Conservation (phyloP, 257 asterid species). For the Petunia axillaris region DNA sequence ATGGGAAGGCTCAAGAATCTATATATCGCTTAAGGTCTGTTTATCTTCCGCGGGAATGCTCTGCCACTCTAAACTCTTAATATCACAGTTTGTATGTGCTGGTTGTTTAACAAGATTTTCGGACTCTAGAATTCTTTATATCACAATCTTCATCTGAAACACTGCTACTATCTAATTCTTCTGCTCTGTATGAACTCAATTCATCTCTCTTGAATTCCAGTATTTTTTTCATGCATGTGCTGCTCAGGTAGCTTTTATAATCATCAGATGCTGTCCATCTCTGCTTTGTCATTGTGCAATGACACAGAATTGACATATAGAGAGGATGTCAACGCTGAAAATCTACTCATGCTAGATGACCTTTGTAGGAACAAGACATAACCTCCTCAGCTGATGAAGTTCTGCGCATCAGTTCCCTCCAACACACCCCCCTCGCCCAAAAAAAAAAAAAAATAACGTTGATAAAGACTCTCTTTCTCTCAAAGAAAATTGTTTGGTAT, state of each 20-base stretch:
- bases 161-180: not conserved
- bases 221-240: slow-evolving; percentile 5
- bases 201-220: not conserved
- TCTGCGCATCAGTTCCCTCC: not conserved
- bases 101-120: not conserved
- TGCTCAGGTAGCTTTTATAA: slow-evolving; percentile 11
- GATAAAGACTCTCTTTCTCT: not conserved
- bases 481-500: not conserved
- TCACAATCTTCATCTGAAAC: slow-evolving; percentile 3
- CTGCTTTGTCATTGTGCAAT: slow-evolving; percentile 2
- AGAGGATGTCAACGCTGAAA: not conserved
- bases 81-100: not conserved
- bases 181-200: not conserved
- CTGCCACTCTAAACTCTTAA: not conserved
- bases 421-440: not conserved
- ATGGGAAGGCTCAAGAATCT: slow-evolving; percentile 91
- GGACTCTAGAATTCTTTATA: slow-evolving; percentile 4
- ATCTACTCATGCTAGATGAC: slow-evolving; percentile 2
- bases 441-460: not conserved
- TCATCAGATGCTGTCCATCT: not conserved
- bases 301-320: not conserved
- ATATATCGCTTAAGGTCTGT: slow-evolving; percentile 85
- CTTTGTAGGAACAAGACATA: not conserved
- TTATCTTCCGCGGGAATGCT: slow-evolving; percentile 1
- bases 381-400: slow-evolving; percentile 11